Evolutionary conservation across 192 early-diverging fungal species (phyloP).

Genomic region (Entomortierella parvispora): DNA sequence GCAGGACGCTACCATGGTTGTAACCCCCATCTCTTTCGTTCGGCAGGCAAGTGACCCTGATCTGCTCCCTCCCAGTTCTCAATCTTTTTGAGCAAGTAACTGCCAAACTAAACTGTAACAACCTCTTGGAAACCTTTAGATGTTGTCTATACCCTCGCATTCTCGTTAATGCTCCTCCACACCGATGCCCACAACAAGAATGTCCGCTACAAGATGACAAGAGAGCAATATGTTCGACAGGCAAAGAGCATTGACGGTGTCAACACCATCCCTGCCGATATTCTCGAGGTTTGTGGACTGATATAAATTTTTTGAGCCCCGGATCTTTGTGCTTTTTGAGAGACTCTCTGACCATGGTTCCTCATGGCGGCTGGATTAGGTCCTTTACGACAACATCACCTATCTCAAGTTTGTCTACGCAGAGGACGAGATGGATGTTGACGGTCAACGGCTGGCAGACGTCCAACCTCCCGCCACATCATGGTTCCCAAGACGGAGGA

Average conservation of each 20-base stretch:
- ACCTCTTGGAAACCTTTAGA: constrained; percentile 55
- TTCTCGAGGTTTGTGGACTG: constrained; percentile 85
- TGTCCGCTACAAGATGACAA: constrained; percentile 84
- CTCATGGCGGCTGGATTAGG: too few species aligned
- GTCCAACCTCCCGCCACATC: constrained; percentile 21
- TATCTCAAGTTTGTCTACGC: constrained; percentile 65
- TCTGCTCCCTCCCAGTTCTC: too few species aligned
- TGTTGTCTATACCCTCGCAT: constrained; percentile 79
- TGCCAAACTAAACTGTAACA: too few species aligned
- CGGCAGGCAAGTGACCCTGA: constrained; percentile 54
- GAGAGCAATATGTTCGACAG: constrained; percentile 78
- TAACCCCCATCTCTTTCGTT: constrained; percentile 72
- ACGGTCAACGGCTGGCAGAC: constrained; percentile 40
- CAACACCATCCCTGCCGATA: constrained; percentile 70
- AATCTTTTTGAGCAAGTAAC: too few species aligned
- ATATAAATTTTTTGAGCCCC: too few species aligned
- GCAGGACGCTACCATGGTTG: constrained; percentile 74
- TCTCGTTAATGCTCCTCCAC: constrained; percentile 84
- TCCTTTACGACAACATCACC: constrained; percentile 70
- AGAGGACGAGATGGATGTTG: constrained; percentile 60
- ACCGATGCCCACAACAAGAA: constrained; percentile 89
- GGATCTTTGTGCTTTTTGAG: too few species aligned
- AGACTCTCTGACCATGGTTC: too few species aligned
- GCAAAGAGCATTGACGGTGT: constrained; percentile 76
- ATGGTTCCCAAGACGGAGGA: constrained; percentile 45